A percentile compares a stretch with the other conserved stretches of the same genome.
Evolutionary conservation across 768 basidiomycete species (phyloP).

Genomic region (Leccinum truebloodii): DNA sequence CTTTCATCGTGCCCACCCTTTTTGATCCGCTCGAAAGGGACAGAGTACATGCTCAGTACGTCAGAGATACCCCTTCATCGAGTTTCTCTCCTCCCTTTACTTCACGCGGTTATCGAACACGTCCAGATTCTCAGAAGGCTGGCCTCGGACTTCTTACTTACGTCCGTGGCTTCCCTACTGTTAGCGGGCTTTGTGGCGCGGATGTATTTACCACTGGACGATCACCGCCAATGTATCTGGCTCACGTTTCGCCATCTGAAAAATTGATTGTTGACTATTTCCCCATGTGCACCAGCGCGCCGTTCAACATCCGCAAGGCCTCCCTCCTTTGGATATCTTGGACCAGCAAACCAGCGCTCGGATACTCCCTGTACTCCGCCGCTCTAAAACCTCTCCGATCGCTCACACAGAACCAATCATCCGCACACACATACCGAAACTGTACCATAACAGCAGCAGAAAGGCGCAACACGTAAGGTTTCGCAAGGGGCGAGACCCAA

Average conservation of each 20-base stretch:
- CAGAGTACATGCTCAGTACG: constrained; percentile 15
- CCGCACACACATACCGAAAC: neutral
- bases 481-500: neutral
- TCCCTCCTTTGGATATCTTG: constrained; percentile 25
- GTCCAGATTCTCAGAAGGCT: constrained; percentile 32
- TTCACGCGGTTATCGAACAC: constrained; percentile 29
- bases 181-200: constrained; percentile 34
- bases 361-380: constrained; percentile 25
- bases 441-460: neutral
- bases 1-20: constrained; percentile 15
- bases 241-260: constrained; percentile 16
- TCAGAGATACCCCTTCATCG: constrained; percentile 12
- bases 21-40: constrained; percentile 22
- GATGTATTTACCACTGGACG: constrained; percentile 20
- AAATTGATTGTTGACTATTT: constrained; percentile 11
- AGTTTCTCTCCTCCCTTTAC: constrained; percentile 11
- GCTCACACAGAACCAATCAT: constrained; percentile 1
- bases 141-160: constrained; percentile 36
- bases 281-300: constrained; percentile 18
- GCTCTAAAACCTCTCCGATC: constrained; percentile 14
- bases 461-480: neutral
- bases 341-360: constrained; percentile 15
- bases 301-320: constrained; percentile 20
- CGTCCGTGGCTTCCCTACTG: constrained; percentile 35
- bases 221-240: constrained; percentile 23